Conservation (phyloP, 2,329 filamentous ascomycete genomes). For the Aspergillus awamori region DNA sequence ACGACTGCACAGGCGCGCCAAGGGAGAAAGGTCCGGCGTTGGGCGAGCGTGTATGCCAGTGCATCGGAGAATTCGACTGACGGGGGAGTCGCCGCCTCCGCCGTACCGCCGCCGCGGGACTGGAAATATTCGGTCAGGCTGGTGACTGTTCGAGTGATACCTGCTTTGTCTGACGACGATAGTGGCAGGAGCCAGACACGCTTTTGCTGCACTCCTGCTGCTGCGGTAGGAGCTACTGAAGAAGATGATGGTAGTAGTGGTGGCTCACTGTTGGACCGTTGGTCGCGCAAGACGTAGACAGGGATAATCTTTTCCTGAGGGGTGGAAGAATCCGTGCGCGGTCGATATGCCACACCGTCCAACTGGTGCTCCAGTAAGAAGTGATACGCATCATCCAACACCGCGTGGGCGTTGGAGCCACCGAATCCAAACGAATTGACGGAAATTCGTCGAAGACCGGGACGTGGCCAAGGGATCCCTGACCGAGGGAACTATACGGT, state of each 20-base stretch:
- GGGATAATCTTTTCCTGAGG: neutral
- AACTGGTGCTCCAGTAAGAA: neutral
- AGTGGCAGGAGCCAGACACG: neutral
- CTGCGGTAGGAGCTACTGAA: too few relatives aligned
- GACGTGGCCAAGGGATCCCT: neutral
- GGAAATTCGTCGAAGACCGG: neutral
- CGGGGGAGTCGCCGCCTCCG: too few relatives aligned
- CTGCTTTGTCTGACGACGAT: neutral
- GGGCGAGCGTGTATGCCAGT: neutral
- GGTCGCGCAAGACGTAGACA: too few relatives aligned
- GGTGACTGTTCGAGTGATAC: neutral
- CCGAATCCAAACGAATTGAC: neutral
- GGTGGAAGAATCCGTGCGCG: neutral
- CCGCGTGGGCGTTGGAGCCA: neutral
- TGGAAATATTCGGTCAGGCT: neutral
- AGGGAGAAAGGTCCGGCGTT: neutral
- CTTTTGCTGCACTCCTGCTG: too few relatives aligned
- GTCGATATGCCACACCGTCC: neutral
- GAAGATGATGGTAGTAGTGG: too few relatives aligned
- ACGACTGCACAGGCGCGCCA: neutral
- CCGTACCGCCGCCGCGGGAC: too few relatives aligned
- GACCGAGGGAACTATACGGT: neutral
- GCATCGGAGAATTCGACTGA: neutral
- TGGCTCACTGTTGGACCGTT: too few relatives aligned
- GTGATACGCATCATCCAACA: neutral